phyloP scores from a whole-genome alignment of 495 filamentous ascomycete species.

The Paragyromitra xinjiangensis region DNA sequence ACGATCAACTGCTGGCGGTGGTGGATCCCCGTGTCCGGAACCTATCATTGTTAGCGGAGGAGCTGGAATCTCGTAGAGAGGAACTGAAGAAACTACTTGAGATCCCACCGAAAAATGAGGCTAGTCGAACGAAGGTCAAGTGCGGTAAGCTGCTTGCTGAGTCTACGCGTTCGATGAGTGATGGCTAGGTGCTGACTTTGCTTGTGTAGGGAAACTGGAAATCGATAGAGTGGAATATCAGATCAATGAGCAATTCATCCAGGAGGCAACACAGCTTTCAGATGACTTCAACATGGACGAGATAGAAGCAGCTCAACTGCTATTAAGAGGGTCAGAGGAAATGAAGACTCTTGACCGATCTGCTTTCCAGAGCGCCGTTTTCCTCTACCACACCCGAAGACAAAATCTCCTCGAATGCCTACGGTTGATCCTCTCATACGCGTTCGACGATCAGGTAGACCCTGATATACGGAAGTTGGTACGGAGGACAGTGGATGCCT shows the following conservation, averaged over 20 bases:
- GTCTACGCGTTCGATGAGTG: conserved; percentile 17
- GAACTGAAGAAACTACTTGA: conserved; percentile 81
- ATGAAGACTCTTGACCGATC: conserved; percentile 72
- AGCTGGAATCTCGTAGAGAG: conserved; percentile 73
- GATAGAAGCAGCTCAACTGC: conserved; percentile 76
- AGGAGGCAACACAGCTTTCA: conserved; percentile 77
- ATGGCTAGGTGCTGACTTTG: conserved; percentile 42
- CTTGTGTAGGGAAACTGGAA: conserved; percentile 70
- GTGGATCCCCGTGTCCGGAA: conserved; percentile 42
- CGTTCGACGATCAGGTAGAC: conserved; percentile 68
- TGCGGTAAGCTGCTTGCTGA: conserved; percentile 64
- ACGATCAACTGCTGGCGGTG: conserved; percentile 44
- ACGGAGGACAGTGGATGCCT: conserved; percentile 59
- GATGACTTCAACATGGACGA: conserved; percentile 92
- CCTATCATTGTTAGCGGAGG: conserved; percentile 63
- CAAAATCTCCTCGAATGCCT: conserved; percentile 82
- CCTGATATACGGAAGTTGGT: conserved; percentile 59
- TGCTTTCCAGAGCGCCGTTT: conserved; percentile 74
- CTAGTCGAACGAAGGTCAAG: conserved; percentile 64
- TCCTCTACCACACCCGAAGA: conserved; percentile 84
- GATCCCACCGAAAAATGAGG: conserved; percentile 64
- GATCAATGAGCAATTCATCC: conserved; percentile 87
- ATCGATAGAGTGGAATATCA: conserved; percentile 75
- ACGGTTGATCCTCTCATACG: conserved; percentile 74
- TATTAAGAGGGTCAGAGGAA: conserved; percentile 73